phyloP scores from a whole-genome alignment of 768 basidiomycete genomes.

The Leccinum aurantiacum region DNA sequence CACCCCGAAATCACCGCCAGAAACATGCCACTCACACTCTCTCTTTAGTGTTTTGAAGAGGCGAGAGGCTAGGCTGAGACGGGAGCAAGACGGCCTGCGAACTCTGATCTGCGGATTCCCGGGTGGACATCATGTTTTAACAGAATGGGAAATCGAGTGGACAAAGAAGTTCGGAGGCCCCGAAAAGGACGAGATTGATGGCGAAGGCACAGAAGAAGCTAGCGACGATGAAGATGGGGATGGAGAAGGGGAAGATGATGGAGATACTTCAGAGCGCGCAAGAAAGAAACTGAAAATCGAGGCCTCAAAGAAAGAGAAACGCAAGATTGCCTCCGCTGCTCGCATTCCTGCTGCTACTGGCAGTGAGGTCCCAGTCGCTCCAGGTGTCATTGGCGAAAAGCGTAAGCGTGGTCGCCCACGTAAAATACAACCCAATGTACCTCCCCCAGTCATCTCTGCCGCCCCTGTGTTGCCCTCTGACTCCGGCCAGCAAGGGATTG shows the following conservation, averaged over 20 bases:
- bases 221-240: constrained; percentile 46
- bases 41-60: constrained; percentile 68
- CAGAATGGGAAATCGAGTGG: constrained; percentile 80
- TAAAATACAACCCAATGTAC: constrained; percentile 59
- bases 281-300: constrained; percentile 62
- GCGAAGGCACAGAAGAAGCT: constrained; percentile 38
- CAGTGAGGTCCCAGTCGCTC: constrained; percentile 27
- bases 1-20: background rate
- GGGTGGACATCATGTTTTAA: constrained; percentile 66
- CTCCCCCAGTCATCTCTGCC: constrained; percentile 31
- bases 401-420: constrained; percentile 82
- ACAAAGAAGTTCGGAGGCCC: constrained; percentile 70
- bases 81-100: constrained; percentile 76
- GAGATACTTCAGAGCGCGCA: constrained; percentile 44
- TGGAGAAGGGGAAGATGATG: constrained; percentile 41
- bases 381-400: constrained; percentile 58
- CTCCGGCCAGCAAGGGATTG: constrained; percentile 18
- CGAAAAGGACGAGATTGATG: constrained; percentile 71
- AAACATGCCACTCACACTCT: constrained; percentile 6
- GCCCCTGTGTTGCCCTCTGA: constrained; percentile 19
- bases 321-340: constrained; percentile 34
- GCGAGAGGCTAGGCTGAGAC: constrained; percentile 66
- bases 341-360: constrained; percentile 22
- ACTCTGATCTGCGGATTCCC: constrained; percentile 68
- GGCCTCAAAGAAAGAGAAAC: constrained; percentile 44